These are phyloP conservation scores for Panicum virgatum DNA, from an alignment of 202 grass and related monocot species.

Conservation along the genomic window DNA sequence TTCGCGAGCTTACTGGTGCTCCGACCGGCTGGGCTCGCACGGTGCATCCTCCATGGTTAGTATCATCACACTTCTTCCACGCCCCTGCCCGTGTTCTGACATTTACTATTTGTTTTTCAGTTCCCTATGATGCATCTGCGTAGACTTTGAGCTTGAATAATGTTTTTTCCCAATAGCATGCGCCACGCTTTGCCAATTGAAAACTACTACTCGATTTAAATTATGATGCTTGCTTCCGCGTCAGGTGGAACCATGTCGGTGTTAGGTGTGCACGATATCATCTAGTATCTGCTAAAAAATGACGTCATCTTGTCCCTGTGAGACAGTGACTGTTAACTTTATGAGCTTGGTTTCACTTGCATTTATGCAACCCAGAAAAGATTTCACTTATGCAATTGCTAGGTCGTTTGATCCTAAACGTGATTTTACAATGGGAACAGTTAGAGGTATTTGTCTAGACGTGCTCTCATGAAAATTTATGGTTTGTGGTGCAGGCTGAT, in stretches of 20 bases:
- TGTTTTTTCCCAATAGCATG: neutral
- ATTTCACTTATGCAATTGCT: neutral
- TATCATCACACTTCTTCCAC: neutral
- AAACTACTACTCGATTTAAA: neutral
- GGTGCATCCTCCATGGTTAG: slow-evolving; percentile 63
- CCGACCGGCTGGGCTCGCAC: slow-evolving; percentile 39
- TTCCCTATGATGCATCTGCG: neutral
- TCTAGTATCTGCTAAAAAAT: too few species aligned
- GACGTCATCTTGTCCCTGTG: neutral
- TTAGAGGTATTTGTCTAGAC: neutral
- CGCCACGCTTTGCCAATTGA: neutral
- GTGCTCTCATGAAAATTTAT: slow-evolving; percentile 1
- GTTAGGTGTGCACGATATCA: neutral
- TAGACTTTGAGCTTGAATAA: neutral
- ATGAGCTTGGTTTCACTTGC: neutral
- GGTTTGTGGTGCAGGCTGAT: slow-evolving; percentile 55
- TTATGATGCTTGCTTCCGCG: neutral
- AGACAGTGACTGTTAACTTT: neutral
- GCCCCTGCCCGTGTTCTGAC: neutral
- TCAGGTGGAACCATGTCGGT: too few species aligned
- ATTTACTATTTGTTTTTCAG: neutral
- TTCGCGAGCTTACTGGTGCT: slow-evolving; percentile 75
- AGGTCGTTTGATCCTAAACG: neutral
- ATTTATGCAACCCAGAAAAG: neutral
- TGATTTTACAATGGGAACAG: neutral